A percentile compares a stretch with the other conserved stretches of the same genome.
Evolutionary conservation across 176 grass and related monocot species (phyloP).

Genomic region (Cocos nucifera): DNA sequence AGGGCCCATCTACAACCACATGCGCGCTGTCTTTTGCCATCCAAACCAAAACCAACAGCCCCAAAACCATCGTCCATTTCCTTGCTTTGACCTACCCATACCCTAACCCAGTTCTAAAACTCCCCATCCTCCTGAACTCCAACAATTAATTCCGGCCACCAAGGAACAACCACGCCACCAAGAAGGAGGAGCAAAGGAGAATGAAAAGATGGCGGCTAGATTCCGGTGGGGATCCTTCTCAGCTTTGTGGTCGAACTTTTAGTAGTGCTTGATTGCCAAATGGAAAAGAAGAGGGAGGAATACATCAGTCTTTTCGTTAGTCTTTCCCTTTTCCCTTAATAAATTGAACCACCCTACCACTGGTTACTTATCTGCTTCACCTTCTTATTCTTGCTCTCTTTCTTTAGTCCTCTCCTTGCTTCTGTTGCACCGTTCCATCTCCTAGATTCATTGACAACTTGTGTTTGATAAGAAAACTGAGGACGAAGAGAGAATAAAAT

Average conservation of each 20-base stretch:
- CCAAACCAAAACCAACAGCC: neutral
- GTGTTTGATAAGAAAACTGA: constrained; percentile 21
- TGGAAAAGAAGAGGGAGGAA: constrained; percentile 28
- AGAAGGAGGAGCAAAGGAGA: no score
- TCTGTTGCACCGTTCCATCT: constrained; percentile 49
- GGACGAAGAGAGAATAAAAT: constrained; percentile 35
- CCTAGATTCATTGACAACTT: constrained; percentile 36
- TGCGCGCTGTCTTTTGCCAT: neutral
- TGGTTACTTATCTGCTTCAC: no score
- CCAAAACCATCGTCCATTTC: neutral
- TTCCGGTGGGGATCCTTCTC: no score
- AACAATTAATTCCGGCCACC: neutral
- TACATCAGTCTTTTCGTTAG: constrained; percentile 24
- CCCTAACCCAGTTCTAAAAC: constrained; percentile 1
- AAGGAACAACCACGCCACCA: no score
- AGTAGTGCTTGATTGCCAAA: neutral
- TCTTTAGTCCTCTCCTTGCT: constrained; percentile 19
- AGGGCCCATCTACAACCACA: constrained; percentile 4
- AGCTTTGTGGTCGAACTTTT: no score
- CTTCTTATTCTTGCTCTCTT: neutral
- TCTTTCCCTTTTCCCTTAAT: neutral
- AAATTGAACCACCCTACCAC: no score
- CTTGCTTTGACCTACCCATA: constrained; percentile 13
- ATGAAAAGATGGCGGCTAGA: no score
- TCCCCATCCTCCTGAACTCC: neutral